Evolutionary conservation across 2,329 filamentous ascomycete species (phyloP).

Genomic region (Pseudocercospora cruenta): DNA sequence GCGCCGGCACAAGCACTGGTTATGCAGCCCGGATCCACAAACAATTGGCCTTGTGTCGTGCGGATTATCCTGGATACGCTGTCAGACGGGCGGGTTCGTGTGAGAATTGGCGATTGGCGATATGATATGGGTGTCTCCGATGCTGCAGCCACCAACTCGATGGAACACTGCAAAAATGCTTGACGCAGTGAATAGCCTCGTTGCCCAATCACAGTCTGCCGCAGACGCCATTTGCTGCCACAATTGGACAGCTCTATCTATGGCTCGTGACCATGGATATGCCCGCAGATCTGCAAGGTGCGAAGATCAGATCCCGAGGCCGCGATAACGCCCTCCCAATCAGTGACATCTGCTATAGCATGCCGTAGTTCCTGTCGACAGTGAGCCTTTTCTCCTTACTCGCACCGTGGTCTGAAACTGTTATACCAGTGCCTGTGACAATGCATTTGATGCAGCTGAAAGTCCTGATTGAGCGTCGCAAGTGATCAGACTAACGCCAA

Average conservation of each 20-base stretch:
- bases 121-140: not conserved
- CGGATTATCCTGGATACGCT: not conserved
- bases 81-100: not conserved
- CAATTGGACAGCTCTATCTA: not conserved
- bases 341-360: not conserved
- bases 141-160: not conserved
- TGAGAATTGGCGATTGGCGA: not conserved
- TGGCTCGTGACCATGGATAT: not conserved
- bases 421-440: not conserved
- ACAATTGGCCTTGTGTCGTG: not conserved
- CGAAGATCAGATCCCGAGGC: constrained; percentile 1
- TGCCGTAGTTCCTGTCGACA: not conserved
- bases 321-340: not conserved
- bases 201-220: not conserved
- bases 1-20: not conserved
- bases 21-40: constrained; percentile 1
- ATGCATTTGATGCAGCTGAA: not conserved
- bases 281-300: constrained; percentile 4
- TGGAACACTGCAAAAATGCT: not conserved
- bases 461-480: not conserved
- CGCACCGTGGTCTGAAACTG: not conserved
- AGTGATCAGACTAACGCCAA: not conserved
- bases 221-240: not conserved
- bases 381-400: not conserved
- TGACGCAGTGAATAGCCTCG: not conserved